Evolutionary conservation across 23 red algal genomes (phyloP), one percentile per base, ranked within the genome.

Genomic region (Gracilaria gracilis): DNA sequence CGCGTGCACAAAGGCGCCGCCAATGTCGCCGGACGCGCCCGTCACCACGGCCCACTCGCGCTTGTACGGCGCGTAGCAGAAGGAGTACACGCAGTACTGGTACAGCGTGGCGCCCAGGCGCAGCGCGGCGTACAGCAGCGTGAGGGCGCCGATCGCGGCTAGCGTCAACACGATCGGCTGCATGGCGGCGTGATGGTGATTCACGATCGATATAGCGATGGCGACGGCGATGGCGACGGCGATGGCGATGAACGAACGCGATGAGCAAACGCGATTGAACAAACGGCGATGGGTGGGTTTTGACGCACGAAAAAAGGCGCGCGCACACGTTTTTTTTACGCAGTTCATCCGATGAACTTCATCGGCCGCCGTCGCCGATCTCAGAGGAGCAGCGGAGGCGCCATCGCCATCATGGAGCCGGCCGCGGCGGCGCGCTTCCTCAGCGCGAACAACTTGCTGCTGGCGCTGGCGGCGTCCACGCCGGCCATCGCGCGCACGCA

Each of bases 41-140:
- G 97, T 99, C 27, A 99, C 92, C 32, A 96, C 83, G 31, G 97
- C 97, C 97, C 97, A 99, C 13, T 96, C 66, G 28, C 94, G 86
- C 32, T 80, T 50, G 86, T 59, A 95, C 23, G 61, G 9, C 11
- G 17, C 59, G 57, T 48, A 95, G 28, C 71, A 86, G 72, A 86
- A 86, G 31, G 23, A 42, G 61, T 66, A 55, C 9, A 85, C 20
- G 17, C 24, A 37, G 31, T 80, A 84, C 21, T 93, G 90, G 20
- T 53, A 71, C 50, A 93, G 28, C 65, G 57, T 70, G 4, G 20
- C 1, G 0, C 57, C 9, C 28, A 81, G 27, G 1, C 15, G 27
- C 44, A 37, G 35, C 24, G 75, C 69, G 33, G 59, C 69, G 37
- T 57, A 31, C 3, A 81, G 34, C 55, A 93, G 19, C 38, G 90